Evolutionary conservation across 2,329 filamentous ascomycete species (phyloP).

Genomic region (Curvularia hawaiiensis): DNA sequence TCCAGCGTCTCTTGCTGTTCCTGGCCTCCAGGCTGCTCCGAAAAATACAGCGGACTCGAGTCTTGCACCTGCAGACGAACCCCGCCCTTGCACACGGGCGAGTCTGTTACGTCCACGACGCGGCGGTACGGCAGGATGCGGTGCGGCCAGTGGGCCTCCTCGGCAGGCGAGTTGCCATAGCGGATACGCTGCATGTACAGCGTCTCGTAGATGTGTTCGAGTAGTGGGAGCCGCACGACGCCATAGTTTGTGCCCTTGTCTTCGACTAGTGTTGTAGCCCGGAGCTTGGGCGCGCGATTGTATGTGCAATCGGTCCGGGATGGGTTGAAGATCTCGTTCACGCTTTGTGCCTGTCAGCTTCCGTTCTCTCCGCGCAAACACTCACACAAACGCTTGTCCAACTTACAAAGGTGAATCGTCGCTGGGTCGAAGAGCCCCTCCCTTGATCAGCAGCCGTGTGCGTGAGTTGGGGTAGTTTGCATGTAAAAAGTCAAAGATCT

Average conservation of each 20-base stretch:
- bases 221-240: slow-evolving; percentile 87
- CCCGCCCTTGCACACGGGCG: slow-evolving; percentile 37
- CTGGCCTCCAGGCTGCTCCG: slow-evolving; percentile 44
- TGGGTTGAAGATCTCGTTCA: slow-evolving; percentile 97
- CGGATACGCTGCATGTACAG: slow-evolving; percentile 85
- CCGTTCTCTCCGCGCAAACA: neutral
- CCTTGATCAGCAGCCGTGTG: slow-evolving; percentile 80
- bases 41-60: slow-evolving; percentile 45
- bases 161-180: slow-evolving; percentile 58
- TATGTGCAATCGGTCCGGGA: slow-evolving; percentile 80
- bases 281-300: slow-evolving; percentile 66
- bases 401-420: slow-evolving; percentile 95
- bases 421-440: slow-evolving; percentile 82
- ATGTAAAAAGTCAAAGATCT: slow-evolving; percentile 92
- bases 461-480: slow-evolving; percentile 79
- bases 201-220: slow-evolving; percentile 85
- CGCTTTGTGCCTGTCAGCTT: slow-evolving; percentile 61
- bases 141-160: slow-evolving; percentile 79
- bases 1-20: slow-evolving; percentile 66
- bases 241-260: slow-evolving; percentile 92
- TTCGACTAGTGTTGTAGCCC: slow-evolving; percentile 65
- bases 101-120: slow-evolving; percentile 66
- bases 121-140: slow-evolving; percentile 74
- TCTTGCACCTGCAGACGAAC: slow-evolving; percentile 59
- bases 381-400: neutral